These are phyloP conservation scores for Bonia amplexicaulis DNA, from an alignment of 176 grass and related monocot species.

Conservation along the genomic window DNA sequence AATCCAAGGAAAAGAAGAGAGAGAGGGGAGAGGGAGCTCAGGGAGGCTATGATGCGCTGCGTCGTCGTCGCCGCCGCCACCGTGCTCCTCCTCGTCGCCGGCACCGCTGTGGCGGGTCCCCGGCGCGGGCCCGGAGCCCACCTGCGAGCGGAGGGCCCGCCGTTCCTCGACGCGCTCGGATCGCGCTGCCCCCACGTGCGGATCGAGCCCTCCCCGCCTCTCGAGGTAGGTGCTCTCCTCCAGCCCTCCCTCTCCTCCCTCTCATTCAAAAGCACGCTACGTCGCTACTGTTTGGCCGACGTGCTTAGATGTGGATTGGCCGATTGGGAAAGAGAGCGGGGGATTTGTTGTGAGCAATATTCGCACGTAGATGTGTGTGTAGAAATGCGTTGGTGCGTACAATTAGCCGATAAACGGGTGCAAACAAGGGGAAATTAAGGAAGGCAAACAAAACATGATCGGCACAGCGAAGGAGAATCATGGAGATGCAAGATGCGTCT, in stretches of 20 bases:
- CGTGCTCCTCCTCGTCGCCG: background rate
- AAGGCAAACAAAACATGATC: background rate
- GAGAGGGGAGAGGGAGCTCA: background rate
- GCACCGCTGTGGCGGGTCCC: background rate
- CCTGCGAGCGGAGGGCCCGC: constrained; percentile 24
- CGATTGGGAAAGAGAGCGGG: background rate
- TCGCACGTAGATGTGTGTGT: background rate
- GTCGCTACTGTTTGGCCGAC: no score
- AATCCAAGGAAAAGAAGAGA: background rate
- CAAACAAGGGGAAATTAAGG: background rate
- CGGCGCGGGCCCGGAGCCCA: background rate
- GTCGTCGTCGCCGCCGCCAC: constrained; percentile 9
- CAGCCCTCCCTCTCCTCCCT: background rate
- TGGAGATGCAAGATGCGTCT: background rate
- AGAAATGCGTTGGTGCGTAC: background rate
- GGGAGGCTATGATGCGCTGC: constrained; percentile 7
- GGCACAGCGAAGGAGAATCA: background rate
- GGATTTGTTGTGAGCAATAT: background rate
- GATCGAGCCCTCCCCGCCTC: constrained; percentile 45
- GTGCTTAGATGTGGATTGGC: no score
- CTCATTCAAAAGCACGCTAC: no score
- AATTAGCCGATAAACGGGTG: background rate
- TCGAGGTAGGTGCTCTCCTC: constrained; percentile 34
- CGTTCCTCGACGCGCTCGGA: constrained; percentile 45
- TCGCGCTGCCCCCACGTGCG: constrained; percentile 39